phyloP scores from a whole-genome alignment of 768 basidiomycete genomes.

The Boletus subcaerulescens region DNA sequence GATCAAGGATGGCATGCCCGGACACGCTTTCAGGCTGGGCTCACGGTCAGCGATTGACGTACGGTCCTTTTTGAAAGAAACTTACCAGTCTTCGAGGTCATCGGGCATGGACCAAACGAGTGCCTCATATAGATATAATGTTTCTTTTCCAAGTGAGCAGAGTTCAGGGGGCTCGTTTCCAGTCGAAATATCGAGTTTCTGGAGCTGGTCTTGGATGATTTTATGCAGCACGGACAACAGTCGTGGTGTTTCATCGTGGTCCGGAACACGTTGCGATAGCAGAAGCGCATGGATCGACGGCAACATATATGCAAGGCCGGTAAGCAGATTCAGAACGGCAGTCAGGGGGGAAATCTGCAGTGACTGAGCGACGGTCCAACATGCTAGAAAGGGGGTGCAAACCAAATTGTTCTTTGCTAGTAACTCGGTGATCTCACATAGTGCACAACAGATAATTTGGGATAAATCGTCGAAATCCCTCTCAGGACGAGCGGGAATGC shows the following conservation, averaged over 20 bases:
- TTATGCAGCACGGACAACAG: constrained; percentile 41
- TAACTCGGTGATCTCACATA: constrained; percentile 39
- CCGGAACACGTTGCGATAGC: constrained; percentile 29
- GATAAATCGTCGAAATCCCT: constrained; percentile 19
- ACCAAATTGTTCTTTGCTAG: constrained; percentile 42
- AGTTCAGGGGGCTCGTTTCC: constrained; percentile 24
- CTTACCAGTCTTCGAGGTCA: constrained; percentile 39
- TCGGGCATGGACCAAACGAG: constrained; percentile 48
- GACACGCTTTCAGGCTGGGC: constrained; percentile 38
- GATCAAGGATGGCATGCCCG: constrained; percentile 41
- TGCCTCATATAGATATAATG: constrained; percentile 50
- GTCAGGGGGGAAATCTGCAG: constrained; percentile 44
- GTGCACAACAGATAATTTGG: constrained; percentile 32
- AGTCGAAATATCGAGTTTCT: constrained; percentile 32
- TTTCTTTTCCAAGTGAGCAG: constrained; percentile 38
- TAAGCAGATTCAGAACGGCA: constrained; percentile 53
- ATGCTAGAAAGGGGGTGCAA: constrained; percentile 18
- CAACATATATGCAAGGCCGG: constrained; percentile 43
- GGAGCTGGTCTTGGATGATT: constrained; percentile 40
- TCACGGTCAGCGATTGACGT: not conserved
- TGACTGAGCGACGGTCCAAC: constrained; percentile 6
- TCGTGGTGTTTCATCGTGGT: constrained; percentile 25
- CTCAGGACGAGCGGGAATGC: constrained; percentile 18
- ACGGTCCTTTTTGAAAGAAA: not conserved
- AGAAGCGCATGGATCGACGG: constrained; percentile 45